Evolutionary conservation across 768 basidiomycete species (phyloP), one percentile per base, ranked within the genome.

Genomic region (Termitomyces sp.): DNA sequence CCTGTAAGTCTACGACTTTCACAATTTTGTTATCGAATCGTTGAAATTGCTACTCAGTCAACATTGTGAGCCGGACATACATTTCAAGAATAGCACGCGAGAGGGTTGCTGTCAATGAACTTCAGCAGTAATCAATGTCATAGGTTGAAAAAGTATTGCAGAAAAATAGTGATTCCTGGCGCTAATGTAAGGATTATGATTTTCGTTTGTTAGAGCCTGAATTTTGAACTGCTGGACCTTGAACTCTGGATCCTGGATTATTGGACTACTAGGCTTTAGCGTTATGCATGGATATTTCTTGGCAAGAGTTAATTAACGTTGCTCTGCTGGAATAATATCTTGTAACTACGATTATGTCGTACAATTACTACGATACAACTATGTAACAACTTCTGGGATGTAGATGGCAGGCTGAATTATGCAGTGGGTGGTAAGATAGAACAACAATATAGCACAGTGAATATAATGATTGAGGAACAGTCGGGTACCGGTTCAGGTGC

Each of bases 61-160:
- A 86, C 67, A 81, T 90, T 45, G 85, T 92, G 30, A 86, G 86
- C 71, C 77, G 76, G 63, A 77, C 85, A 17, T 92, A 92, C 68
- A 72, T 79, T 64, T 89, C 42, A 71, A 72, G 58, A 79, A 72
- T 63, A 84, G 87, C 67, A 72, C 82, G 53, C 64, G 66, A 57
- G 72, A 74, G 54, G 57, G 50, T 60, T 60, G 24, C 52, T 34
- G 5, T 17, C 22, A 24, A 24, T 21, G 54, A 45, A 48, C 51
- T 53, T 9, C 51, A 51, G 44, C 17, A 57, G 21, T 48, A 52
- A 32, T 32, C 38, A 41, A 46, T 50, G 41, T 34, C 42, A 38
- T 26, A 42, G 12, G 40, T 22, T 22, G 2, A 28, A 32, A 43
- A 41, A 32, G 46, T 30, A 10, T 28, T 22, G 3, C n/a, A 41